Conservation (phyloP, 352 stramenopile genomes). For the Phytophthora rubi region DNA sequence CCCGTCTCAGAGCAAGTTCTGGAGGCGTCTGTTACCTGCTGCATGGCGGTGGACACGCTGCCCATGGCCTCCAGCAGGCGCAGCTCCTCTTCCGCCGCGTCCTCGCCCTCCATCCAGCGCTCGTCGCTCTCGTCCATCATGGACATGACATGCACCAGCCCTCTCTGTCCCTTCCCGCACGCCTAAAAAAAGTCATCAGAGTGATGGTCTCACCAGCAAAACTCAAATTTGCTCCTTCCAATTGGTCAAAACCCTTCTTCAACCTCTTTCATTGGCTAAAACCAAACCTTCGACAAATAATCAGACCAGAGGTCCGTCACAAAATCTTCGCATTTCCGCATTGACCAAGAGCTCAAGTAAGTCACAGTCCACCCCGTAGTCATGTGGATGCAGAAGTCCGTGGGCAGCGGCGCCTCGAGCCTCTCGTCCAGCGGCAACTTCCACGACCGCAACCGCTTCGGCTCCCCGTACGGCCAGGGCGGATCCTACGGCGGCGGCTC, state of each 20-base stretch:
- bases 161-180: slow-evolving; percentile 3
- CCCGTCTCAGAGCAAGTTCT: neutral
- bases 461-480: slow-evolving; percentile 34
- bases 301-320: slow-evolving; percentile 27
- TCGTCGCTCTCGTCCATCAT: slow-evolving; percentile 34
- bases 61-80: slow-evolving; percentile 55
- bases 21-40: slow-evolving; percentile 33
- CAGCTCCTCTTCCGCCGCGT: slow-evolving; percentile 55
- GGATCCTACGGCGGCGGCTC: slow-evolving; percentile 35
- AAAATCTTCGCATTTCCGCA: slow-evolving; percentile 23
- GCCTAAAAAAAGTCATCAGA: neutral
- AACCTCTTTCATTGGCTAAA: slow-evolving; percentile 11
- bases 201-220: neutral
- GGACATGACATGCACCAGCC: neutral
- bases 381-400: slow-evolving; percentile 77
- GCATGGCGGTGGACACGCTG: slow-evolving; percentile 45
- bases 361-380: neutral
- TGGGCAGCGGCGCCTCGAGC: slow-evolving; percentile 39
- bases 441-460: slow-evolving; percentile 59
- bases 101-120: slow-evolving; percentile 33
- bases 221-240: neutral
- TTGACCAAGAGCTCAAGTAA: neutral
- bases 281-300: slow-evolving; percentile 5
- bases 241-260: slow-evolving; percentile 12
- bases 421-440: slow-evolving; percentile 47